These are phyloP conservation scores for Thalassiosira livingstoniorum DNA, from an alignment of 352 stramenopile genomes.

Conservation along the genomic window DNA sequence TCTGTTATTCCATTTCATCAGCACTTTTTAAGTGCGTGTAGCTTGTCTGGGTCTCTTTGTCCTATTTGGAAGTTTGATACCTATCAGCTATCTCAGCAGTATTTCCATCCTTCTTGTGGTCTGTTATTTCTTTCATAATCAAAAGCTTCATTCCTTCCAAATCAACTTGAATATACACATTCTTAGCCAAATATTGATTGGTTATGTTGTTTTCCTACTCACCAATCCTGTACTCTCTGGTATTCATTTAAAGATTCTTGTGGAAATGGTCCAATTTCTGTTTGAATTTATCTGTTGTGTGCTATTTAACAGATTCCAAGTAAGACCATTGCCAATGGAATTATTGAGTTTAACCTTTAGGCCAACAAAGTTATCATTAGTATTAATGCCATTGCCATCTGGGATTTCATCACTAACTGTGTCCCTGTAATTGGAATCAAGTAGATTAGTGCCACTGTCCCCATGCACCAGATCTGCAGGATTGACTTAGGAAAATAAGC, in stretches of 20 bases:
- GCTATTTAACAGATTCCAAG: slow-evolving; percentile 19
- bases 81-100: slow-evolving; percentile 40
- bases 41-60: slow-evolving; percentile 17
- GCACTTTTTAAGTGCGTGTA: slow-evolving; percentile 45
- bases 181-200: slow-evolving; percentile 44
- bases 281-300: slow-evolving; percentile 25
- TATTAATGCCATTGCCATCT: slow-evolving; percentile 8
- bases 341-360: slow-evolving; percentile 24
- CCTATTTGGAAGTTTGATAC: slow-evolving; percentile 18
- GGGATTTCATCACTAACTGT: neutral
- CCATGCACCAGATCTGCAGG: too few relatives aligned
- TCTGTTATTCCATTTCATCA: slow-evolving; percentile 58
- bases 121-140: slow-evolving; percentile 47
- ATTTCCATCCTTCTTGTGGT: slow-evolving; percentile 48
- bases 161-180: slow-evolving; percentile 48
- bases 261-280: slow-evolving; percentile 34
- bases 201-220: slow-evolving; percentile 43
- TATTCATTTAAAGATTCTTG: slow-evolving; percentile 45
- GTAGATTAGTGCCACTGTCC: too few relatives aligned
- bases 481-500: too few relatives aligned
- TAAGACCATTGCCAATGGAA: neutral
- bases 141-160: slow-evolving; percentile 41
- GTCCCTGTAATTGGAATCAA: slow-evolving; percentile 1
- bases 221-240: slow-evolving; percentile 30
- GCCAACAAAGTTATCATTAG: slow-evolving; percentile 41